Base-by-base conservation (phyloP, 176 grass and related monocot species). In the Zizania latifolia region DNA sequence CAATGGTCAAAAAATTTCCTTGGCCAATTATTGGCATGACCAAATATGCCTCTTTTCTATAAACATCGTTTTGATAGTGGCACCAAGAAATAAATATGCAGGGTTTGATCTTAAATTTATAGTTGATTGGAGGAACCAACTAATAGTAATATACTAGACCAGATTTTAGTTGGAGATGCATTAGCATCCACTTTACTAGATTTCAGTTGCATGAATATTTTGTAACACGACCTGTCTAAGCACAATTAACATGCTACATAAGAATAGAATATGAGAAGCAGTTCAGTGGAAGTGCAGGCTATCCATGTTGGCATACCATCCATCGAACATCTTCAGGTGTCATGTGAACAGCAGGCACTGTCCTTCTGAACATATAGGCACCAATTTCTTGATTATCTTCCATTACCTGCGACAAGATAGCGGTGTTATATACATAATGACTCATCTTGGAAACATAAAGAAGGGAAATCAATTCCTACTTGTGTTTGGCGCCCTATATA, bases 311-410 rank as follows among this genome's bases (percentile, higher is more conserved):
- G 77, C 86, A 90, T 84, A 98, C 95, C 95, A 98, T 98, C 86
- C 86, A 94, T 38, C 89, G 91, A 70, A 94, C 86, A 61, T 98
- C 95, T 81, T 94, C 95, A 82, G 91, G 78, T 65, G 89, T 87
- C 91, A 98, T 83, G 84, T 94, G 95, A 82, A 85, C 80, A 84
- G 89, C 82, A 36, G 95, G 95, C 57, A 98, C 91, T 48, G 86
- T 98, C 80, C 95, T 92, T 56, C 86, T 87, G 85, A 98, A 98
- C 95, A 98, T 98, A 74, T 87, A 98, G 1, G 95, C 95, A 69
- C 95, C 86, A 69, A 98, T 98, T 92, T 98, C 95, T 89, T 98
- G 91, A 78, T 98, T 90, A 89, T 98, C 95, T 86, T 98, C 95
- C 95, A 98, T 98, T 71, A 98, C 95, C 95, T 98, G 74, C 17